These are phyloP conservation scores for Torulaspora maleeae DNA, from an alignment of 805 yeast genomes.

Conservation along the genomic window DNA sequence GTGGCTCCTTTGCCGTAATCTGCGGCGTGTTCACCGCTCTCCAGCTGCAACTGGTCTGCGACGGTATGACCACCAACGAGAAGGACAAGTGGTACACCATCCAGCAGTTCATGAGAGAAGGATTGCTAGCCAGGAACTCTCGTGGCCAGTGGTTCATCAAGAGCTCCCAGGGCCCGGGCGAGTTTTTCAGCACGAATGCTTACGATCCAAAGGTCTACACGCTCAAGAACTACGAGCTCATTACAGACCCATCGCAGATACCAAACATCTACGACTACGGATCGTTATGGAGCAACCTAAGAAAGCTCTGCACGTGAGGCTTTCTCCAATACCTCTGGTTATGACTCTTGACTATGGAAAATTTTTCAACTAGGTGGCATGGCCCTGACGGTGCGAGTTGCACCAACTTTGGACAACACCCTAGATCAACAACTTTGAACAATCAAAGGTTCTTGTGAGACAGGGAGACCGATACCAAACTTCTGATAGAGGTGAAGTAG, in stretches of 20 bases:
- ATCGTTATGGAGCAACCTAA: slow-evolving; percentile 24
- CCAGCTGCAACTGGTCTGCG: slow-evolving; percentile 48
- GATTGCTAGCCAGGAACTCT: slow-evolving; percentile 31
- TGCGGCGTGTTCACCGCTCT: slow-evolving; percentile 41
- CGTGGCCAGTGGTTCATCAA: slow-evolving; percentile 18
- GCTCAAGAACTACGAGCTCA: slow-evolving; percentile 9
- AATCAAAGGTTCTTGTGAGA: neutral
- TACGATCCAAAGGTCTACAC: slow-evolving; percentile 26
- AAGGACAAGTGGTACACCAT: slow-evolving; percentile 65
- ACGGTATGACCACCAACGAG: slow-evolving; percentile 76
- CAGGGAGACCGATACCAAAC: neutral
- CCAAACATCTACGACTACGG: slow-evolving; percentile 33
- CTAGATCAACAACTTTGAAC: neutral
- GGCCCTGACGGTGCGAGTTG: slow-evolving; percentile 8
- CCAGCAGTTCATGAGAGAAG: slow-evolving; percentile 45
- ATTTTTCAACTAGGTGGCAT: slow-evolving; percentile 1
- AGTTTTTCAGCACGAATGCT: slow-evolving; percentile 30
- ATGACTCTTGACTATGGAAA: slow-evolving; percentile 6
- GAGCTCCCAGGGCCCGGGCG: slow-evolving; percentile 4
- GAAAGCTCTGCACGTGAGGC: slow-evolving; percentile 19
- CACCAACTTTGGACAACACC: slow-evolving; percentile 1
- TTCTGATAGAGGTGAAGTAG: neutral
- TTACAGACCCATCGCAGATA: slow-evolving; percentile 20
- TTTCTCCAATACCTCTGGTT: neutral
- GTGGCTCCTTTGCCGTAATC: slow-evolving; percentile 43